phyloP scores from a whole-genome alignment of 257 asterid genomes.

The Nicotiana tabacum region DNA sequence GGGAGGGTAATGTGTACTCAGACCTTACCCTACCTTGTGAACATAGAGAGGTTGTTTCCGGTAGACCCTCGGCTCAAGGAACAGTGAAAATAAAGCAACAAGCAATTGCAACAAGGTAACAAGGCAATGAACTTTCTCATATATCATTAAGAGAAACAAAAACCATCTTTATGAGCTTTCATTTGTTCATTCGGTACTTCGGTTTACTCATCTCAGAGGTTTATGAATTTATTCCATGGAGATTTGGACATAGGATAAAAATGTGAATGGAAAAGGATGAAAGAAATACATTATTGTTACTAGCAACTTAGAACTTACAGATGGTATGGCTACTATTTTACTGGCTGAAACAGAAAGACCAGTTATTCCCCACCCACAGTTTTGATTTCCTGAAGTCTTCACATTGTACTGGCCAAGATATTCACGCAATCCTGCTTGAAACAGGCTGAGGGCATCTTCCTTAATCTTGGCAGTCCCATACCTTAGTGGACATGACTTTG shows the following conservation, averaged over 20 bases:
- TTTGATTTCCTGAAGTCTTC: slow-evolving; percentile 36
- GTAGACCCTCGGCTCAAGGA: too few species aligned
- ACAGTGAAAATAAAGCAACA: too few species aligned
- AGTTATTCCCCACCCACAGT: slow-evolving; percentile 75
- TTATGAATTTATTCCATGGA: not conserved
- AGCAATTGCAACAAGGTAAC: too few species aligned
- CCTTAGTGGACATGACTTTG: slow-evolving; percentile 84
- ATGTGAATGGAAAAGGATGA: not conserved
- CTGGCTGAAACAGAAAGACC: slow-evolving; percentile 88
- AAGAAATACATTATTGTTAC: not conserved
- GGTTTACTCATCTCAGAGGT: not conserved
- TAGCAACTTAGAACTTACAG: slow-evolving; percentile 1
- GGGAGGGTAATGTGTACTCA: too few species aligned
- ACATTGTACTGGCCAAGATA: slow-evolving; percentile 48
- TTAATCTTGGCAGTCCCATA: slow-evolving; percentile 78
- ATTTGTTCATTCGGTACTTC: not conserved
- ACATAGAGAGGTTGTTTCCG: too few species aligned
- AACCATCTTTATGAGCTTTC: not conserved
- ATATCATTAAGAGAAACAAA: not conserved
- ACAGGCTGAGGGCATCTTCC: slow-evolving; percentile 78
- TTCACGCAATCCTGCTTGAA: slow-evolving; percentile 82
- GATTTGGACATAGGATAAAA: not conserved
- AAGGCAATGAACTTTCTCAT: not conserved
- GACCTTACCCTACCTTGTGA: too few species aligned
- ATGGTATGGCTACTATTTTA: slow-evolving; percentile 67